These are phyloP conservation scores for Wickerhamiella qilinensis DNA, from an alignment of 805 yeast species.

Conservation along the genomic window DNA sequence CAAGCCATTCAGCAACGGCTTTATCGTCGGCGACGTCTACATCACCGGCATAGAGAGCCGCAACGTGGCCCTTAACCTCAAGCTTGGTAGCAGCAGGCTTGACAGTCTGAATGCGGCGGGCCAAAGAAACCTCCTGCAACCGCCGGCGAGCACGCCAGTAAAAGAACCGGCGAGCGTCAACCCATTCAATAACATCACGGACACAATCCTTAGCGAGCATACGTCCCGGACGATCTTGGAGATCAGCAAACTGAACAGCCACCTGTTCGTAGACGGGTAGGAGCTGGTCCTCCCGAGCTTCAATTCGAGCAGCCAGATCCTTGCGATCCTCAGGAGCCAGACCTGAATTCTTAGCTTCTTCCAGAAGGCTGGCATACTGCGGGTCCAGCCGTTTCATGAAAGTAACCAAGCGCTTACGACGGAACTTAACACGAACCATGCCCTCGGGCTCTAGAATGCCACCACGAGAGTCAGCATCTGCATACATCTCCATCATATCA, in stretches of 20 bases:
- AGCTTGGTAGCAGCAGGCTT: conserved; percentile 2
- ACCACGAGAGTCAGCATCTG: conserved; percentile 87
- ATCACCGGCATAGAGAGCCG: conserved; percentile 27
- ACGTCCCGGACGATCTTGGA: conserved; percentile 95
- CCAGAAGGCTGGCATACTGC: conserved; percentile 38
- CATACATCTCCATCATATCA: conserved; percentile 99
- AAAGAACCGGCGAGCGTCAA: conserved; percentile 81
- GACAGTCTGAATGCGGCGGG: conserved; percentile 13
- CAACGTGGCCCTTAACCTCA: conserved; percentile 7
- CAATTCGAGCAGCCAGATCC: conserved; percentile 45
- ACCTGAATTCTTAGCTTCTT: conserved; percentile 30
- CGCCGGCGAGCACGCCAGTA: conserved; percentile 98
- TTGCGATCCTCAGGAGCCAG: conserved; percentile 51
- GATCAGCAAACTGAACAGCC: conserved; percentile 90
- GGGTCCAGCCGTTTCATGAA: conserved; percentile 85
- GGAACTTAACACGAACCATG: conserved; percentile 96
- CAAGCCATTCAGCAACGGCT: conserved; percentile 74
- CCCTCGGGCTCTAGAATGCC: conserved; percentile 99
- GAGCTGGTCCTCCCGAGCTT: conserved; percentile 62
- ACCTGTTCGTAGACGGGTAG: conserved; percentile 84
- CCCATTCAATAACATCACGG: conserved; percentile 73
- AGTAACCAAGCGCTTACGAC: conserved; percentile 78
- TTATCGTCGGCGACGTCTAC: conserved; percentile 53
- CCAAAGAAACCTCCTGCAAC: conserved; percentile 75
- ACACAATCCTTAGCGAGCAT: conserved; percentile 92